A percentile compares a stretch with the other conserved stretches of the same genome.
Conservation (phyloP, 2,329 filamentous ascomycete genomes). For the Juglanconis juglandina region DNA sequence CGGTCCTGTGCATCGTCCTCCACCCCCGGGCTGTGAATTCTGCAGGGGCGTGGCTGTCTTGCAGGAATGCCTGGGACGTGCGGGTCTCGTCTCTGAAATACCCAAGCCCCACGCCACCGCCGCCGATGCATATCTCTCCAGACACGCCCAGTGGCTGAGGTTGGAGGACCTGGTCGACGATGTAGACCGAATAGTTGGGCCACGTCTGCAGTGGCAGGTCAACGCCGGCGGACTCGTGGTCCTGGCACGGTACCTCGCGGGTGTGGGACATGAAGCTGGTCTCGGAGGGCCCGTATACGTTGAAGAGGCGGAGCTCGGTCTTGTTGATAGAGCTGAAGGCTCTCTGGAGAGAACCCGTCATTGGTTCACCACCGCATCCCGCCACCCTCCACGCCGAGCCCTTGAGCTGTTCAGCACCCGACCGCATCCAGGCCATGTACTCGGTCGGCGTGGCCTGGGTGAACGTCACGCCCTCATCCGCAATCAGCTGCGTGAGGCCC, state of each 20-base stretch:
- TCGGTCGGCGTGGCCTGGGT: conserved; percentile 36
- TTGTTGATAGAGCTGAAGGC: background rate
- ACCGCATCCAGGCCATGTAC: conserved; percentile 23
- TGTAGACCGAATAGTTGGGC: conserved; percentile 35
- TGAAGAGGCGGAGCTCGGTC: conserved; percentile 9
- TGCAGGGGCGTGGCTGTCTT: background rate
- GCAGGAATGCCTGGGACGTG: conserved; percentile 2
- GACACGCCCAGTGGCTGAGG: conserved; percentile 31
- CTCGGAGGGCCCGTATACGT: conserved; percentile 22
- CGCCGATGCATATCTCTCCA: conserved; percentile 39
- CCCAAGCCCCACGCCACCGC: conserved; percentile 36
- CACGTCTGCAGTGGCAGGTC: background rate
- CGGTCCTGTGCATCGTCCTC: conserved; percentile 34
- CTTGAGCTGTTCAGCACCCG: conserved; percentile 18
- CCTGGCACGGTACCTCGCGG: background rate
- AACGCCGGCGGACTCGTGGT: background rate
- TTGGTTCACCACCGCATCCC: conserved; percentile 30
- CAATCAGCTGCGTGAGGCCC: conserved; percentile 29
- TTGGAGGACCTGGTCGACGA: conserved; percentile 33
- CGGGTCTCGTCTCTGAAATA: conserved; percentile 32
- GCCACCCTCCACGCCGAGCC: conserved; percentile 28
- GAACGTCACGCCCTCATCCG: conserved; percentile 26
- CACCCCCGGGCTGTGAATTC: background rate
- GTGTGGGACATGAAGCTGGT: conserved; percentile 4
- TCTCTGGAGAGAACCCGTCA: background rate